phyloP scores from a whole-genome alignment of 2,329 filamentous ascomycete species.

The Phyllosticta citrichinensis region DNA sequence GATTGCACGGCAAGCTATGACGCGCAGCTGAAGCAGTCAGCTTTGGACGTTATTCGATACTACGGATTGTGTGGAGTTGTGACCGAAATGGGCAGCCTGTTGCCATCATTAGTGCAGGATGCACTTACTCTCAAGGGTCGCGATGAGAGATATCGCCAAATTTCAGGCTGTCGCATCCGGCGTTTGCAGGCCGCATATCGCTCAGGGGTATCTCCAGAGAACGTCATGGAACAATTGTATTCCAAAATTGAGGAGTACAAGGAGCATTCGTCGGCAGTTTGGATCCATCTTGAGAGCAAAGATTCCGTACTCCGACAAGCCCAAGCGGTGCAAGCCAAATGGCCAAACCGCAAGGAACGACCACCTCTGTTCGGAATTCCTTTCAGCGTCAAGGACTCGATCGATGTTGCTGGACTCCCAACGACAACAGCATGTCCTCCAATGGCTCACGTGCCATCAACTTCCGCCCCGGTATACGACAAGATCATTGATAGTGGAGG shows the following conservation, averaged over 20 bases:
- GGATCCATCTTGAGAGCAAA: constrained; percentile 37
- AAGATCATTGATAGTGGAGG: constrained; percentile 43
- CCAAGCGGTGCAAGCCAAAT: constrained; percentile 31
- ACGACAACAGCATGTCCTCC: constrained; percentile 44
- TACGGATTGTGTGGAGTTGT: constrained; percentile 44
- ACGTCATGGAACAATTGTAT: constrained; percentile 36
- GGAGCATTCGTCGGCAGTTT: constrained; percentile 39
- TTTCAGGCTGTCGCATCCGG: constrained; percentile 34
- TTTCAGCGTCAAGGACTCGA: constrained; percentile 48
- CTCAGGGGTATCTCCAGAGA: constrained; percentile 33
- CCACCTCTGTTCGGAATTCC: constrained; percentile 47
- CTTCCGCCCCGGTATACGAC: constrained; percentile 42
- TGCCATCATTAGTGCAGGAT: constrained; percentile 19
- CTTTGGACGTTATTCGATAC: constrained; percentile 41
- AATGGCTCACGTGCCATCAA: constrained; percentile 38
- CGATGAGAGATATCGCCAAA: constrained; percentile 13
- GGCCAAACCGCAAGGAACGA: constrained; percentile 28
- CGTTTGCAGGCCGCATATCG: constrained; percentile 36
- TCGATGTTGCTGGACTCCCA: constrained; percentile 40
- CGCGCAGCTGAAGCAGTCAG: constrained; percentile 34
- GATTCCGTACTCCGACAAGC: constrained; percentile 33
- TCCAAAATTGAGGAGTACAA: constrained; percentile 41
- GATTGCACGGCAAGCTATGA: constrained; percentile 41
- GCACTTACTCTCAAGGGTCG: neutral
- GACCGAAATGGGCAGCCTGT: constrained; percentile 33